Evolutionary conservation across 331 rosid species (phyloP), one percentile per base, ranked within the genome.

Genomic region (Arachis monticola): DNA sequence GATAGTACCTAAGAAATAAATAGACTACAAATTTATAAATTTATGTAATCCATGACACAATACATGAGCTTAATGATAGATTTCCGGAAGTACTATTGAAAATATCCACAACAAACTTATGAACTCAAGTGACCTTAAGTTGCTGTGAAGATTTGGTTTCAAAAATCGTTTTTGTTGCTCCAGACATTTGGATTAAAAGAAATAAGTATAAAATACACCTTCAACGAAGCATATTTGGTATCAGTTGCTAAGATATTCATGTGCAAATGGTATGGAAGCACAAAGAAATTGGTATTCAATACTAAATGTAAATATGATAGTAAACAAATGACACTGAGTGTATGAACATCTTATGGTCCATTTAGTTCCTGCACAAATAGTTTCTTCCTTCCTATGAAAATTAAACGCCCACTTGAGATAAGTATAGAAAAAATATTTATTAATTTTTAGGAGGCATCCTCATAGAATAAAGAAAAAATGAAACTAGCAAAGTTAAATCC

Each of bases 151-250:
- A 82, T 81, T 76, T 92, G 69, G 97, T 76, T 58, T 95, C 98
- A 41, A 93, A 88, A 60, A 95, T 83, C 80, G 90, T 96, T 72
- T 92, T 56, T 63, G 80, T 73, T 64, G 99, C 99, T 78, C 99
- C 98, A 22, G 99, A 95, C 82, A 95, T 92, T 98, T 95, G 96
- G 75, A 69, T 57, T 57, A 74, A 77, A 82, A 81, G 60, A 69
- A 12, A 5, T 52, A 70, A 52, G 84, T 60, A 69, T 81, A 55
- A 81, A 74, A 73, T 73, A 60, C 45, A 40, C 13, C 72, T 78
- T 72, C 68, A 65, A 74, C 56, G 32, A 45, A 78, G 83, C 60
- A 46, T 66, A 75, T 22, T 45, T 64, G 2, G 17, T 14, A 14
- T 22, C 17, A 27, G 27, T 40, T 70, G 10, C 61, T 67, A 77